Evolutionary conservation across 169 alveolate species (phyloP).

Genomic region (Plasmodium vinckei): DNA sequence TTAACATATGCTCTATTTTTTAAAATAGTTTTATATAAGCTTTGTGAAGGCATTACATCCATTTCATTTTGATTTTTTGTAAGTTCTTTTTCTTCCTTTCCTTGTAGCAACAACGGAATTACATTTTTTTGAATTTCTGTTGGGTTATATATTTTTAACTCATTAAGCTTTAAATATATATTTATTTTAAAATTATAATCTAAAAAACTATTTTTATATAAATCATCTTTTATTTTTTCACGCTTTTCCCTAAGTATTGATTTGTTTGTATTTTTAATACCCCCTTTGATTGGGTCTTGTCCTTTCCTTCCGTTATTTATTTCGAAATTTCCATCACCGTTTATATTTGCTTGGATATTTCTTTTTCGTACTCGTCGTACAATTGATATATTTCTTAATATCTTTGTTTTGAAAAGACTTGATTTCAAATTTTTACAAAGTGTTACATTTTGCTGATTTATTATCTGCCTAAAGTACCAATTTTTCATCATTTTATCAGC

Average conservation of each 20-base stretch:
- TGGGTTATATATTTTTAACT: conserved; percentile 51
- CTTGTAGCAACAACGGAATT: conserved; percentile 58
- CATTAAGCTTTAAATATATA: conserved; percentile 57
- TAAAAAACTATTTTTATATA: conserved; percentile 43
- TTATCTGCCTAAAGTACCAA: too few species aligned
- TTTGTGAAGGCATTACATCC: background rate
- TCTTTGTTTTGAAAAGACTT: too few species aligned
- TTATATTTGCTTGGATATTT: too few species aligned
- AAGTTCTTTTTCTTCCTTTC: background rate
- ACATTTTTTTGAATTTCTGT: conserved; percentile 64
- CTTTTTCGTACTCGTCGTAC: too few species aligned
- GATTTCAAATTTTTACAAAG: too few species aligned
- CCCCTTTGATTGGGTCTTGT: background rate
- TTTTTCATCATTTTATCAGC: too few species aligned
- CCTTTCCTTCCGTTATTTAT: too few species aligned
- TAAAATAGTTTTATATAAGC: conserved; percentile 35
- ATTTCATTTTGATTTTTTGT: background rate
- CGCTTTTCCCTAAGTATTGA: conserved; percentile 1
- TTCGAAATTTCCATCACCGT: too few species aligned
- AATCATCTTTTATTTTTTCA: conserved; percentile 31
- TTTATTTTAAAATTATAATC: conserved; percentile 72
- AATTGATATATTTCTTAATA: too few species aligned
- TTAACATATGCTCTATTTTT: conserved; percentile 43
- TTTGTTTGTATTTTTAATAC: background rate
- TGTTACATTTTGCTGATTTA: too few species aligned